phyloP scores from a whole-genome alignment of 768 basidiomycete species.

The Porphyrellus cyaneotinctus region DNA sequence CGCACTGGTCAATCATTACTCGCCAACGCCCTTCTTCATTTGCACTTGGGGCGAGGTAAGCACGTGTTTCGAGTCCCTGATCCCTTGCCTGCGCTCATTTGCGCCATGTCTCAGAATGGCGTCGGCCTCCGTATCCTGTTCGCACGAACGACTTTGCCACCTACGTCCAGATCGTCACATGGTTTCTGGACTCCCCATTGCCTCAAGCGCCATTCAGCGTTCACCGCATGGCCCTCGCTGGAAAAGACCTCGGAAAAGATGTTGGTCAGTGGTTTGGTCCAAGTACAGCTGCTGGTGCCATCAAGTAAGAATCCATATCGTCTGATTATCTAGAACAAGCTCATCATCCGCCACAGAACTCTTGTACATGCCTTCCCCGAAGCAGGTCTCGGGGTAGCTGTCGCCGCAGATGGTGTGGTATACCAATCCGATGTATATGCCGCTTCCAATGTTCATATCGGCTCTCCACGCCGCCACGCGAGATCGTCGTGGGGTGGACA shows the following conservation, averaged over 20 bases:
- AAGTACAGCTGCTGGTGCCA: constrained; percentile 93
- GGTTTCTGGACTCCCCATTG: constrained; percentile 91
- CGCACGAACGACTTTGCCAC: constrained; percentile 67
- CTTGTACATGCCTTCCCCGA: constrained; percentile 78
- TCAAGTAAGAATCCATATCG: constrained; percentile 55
- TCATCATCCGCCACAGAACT: constrained; percentile 42
- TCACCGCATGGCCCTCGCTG: constrained; percentile 92
- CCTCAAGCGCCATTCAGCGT: constrained; percentile 88
- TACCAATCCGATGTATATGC: constrained; percentile 84
- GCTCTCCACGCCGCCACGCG: constrained; percentile 31
- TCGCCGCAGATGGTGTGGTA: constrained; percentile 78
- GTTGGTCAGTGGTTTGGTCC: constrained; percentile 99
- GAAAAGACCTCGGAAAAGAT: constrained; percentile 91
- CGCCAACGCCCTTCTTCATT: constrained; percentile 71
- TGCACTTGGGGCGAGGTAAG: constrained; percentile 72
- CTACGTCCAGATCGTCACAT: constrained; percentile 88
- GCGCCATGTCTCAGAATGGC: constrained; percentile 61
- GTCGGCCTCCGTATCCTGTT: constrained; percentile 61
- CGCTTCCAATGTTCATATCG: constrained; percentile 49
- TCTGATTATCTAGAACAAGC: not conserved
- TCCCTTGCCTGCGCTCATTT: constrained; percentile 8
- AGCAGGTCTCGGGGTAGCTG: constrained; percentile 73
- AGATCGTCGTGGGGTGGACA: constrained; percentile 66
- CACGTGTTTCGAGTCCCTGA: constrained; percentile 5
- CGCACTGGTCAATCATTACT: constrained; percentile 82